These are phyloP conservation scores for Baorangia bicolor DNA, from an alignment of 768 basidiomycete genomes.

Conservation along the genomic window DNA sequence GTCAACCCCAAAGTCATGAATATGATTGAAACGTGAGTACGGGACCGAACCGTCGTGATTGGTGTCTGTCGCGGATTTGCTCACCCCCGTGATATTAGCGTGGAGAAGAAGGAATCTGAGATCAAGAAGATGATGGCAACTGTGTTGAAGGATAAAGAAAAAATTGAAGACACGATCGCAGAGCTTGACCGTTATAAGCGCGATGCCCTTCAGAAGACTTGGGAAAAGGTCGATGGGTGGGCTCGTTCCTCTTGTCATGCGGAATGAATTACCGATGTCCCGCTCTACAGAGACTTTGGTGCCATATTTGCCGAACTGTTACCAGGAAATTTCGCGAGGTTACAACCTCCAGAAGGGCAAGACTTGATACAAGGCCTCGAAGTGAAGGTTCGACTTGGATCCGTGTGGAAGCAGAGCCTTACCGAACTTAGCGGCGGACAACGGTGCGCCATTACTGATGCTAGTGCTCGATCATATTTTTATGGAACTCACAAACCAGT, in stretches of 20 bases:
- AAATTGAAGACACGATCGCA: slow-evolving; percentile 91
- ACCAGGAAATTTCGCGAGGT: slow-evolving; percentile 94
- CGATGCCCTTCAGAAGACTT: slow-evolving; percentile 90
- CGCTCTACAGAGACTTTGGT: slow-evolving; percentile 78
- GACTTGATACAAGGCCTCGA: slow-evolving; percentile 95
- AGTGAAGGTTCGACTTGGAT: slow-evolving; percentile 93
- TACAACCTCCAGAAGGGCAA: slow-evolving; percentile 90
- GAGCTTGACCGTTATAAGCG: slow-evolving; percentile 94
- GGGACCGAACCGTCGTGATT: background rate
- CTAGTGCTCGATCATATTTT: background rate
- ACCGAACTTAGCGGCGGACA: slow-evolving; percentile 98
- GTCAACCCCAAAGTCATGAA: slow-evolving; percentile 94
- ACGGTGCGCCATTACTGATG: slow-evolving; percentile 51
- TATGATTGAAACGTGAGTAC: slow-evolving; percentile 86
- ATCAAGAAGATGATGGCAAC: slow-evolving; percentile 85
- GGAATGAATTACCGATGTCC: background rate
- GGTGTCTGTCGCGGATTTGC: background rate
- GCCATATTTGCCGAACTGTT: slow-evolving; percentile 93
- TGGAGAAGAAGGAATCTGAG: slow-evolving; percentile 89
- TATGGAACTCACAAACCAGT: slow-evolving; percentile 40
- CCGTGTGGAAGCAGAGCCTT: slow-evolving; percentile 96
- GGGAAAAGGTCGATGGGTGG: slow-evolving; percentile 93
- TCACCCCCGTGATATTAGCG: slow-evolving; percentile 44
- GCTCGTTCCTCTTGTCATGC: slow-evolving; percentile 20
- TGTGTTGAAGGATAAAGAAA: slow-evolving; percentile 89